Evolutionary conservation across 306 rosid species (phyloP), one percentile per base, ranked within the genome.

Genomic region (Vigna mungo): DNA sequence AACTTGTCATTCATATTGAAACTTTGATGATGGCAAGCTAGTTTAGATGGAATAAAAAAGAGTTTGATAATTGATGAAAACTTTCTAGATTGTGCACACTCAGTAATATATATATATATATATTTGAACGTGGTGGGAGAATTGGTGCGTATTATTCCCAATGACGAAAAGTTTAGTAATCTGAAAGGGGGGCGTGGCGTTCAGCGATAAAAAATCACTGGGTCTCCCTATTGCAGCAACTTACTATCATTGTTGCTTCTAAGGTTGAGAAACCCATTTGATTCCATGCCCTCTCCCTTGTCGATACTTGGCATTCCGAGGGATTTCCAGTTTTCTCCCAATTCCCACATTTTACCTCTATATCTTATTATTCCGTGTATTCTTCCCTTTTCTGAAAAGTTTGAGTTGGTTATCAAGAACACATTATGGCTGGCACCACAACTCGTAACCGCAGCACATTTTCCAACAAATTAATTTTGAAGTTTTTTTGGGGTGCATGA

Each of bases 141-240:
- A 44, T 44, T 44, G 16, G 13, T 2, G 5, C 13, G 5, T 3
- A 44, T 44, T 27, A 44, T 44, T 27, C 66, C 66, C 66, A 3
- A 60, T 60, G 66, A 60, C 43, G 66, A 60, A 60, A 30, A 60
- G 34, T 60, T 60, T 60, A 60, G 66, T 60, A 60, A 60, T 60
- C 66, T 60, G 66, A 60, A 59, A 1, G 11, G 66, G 37, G 20
- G 21, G 43, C 20, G 11, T 60, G 66, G 11, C 7, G 17, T 30
- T 60, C 4, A 23, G n/a, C 14, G n/a, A 16, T 25, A 4, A 18
- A 60, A 60, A 60, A 30, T 60, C 66, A 30, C 4, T 27, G 66
- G 43, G 43, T 11, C 66, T 60, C 66, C 66, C 66, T 25, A 36
- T 58, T 6, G 9, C 36, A 55, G 9, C 36, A 55, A 21, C 16